A percentile compares a stretch with the other conserved stretches of the same genome.
These are phyloP conservation scores for Yarrowia divulgata DNA, from an alignment of 805 yeast species.

Conservation along the genomic window DNA sequence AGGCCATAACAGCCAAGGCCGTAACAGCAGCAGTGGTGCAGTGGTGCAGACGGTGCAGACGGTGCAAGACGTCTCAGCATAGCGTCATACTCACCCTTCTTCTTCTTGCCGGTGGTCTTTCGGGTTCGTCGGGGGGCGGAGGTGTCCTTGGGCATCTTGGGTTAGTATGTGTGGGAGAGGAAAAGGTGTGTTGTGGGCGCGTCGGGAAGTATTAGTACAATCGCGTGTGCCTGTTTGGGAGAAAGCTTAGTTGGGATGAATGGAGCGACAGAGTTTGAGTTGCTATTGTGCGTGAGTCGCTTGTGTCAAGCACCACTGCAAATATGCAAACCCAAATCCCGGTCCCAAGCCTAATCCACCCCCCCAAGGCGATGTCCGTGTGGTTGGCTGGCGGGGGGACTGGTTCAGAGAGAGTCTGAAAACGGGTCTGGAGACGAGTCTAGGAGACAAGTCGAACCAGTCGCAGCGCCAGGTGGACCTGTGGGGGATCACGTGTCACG, in stretches of 20 bases:
- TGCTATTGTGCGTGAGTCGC: slow-evolving; percentile 33
- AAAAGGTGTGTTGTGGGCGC: slow-evolving; percentile 26
- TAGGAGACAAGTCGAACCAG: no score
- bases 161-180: slow-evolving; percentile 22
- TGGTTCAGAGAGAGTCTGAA: no score
- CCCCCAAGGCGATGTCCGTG: slow-evolving; percentile 3
- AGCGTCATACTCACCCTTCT: slow-evolving; percentile 42
- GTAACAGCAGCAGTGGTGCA: no score
- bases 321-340: slow-evolving; percentile 34
- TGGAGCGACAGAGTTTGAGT: slow-evolving; percentile 37
- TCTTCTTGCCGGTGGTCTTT: slow-evolving; percentile 43
- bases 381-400: not conserved
- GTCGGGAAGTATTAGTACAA: slow-evolving; percentile 30
- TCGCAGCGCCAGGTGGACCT: not conserved
- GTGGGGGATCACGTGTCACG: not conserved
- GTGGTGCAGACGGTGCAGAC: no score
- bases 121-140: slow-evolving; percentile 43
- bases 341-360: slow-evolving; percentile 15
- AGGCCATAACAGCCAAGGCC: no score
- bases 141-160: slow-evolving; percentile 47
- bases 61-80: no score
- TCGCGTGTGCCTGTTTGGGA: slow-evolving; percentile 35
- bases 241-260: slow-evolving; percentile 23
- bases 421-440: no score
- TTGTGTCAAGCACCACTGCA: slow-evolving; percentile 29